A percentile compares a stretch with the other conserved stretches of the same genome.
phyloP scores from a whole-genome alignment of 371 early-diverging fungal genomes.

The Mortierella sp. region DNA sequence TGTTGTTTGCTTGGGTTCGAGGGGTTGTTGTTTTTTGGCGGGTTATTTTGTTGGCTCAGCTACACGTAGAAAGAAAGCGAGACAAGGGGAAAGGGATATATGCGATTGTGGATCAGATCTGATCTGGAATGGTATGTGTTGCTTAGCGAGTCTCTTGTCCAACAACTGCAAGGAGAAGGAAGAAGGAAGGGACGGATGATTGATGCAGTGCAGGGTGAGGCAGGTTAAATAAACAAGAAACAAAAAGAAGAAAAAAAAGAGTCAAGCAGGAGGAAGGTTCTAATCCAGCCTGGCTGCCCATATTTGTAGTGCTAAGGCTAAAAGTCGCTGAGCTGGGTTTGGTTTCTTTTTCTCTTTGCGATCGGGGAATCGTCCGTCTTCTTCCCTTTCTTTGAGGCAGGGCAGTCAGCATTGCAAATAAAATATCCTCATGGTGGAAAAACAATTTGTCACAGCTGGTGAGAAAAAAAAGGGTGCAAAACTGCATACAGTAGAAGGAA shows the following conservation, averaged over 20 bases:
- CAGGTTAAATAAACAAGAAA: neutral
- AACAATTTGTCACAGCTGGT: constrained; percentile 8
- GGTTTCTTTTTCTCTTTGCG: neutral
- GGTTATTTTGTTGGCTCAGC: neutral
- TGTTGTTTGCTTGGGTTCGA: neutral
- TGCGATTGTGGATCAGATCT: neutral
- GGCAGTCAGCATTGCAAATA: too few species aligned
- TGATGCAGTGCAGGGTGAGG: too few species aligned
- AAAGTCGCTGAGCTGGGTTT: neutral
- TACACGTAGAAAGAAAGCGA: neutral
- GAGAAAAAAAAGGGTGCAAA: neutral
- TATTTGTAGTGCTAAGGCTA: neutral
- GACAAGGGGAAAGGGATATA: neutral
- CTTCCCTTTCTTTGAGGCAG: too few species aligned
- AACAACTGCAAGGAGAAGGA: neutral
- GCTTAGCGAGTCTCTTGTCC: too few species aligned
- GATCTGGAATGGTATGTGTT: neutral
- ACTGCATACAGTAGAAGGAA: neutral
- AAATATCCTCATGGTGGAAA: neutral
- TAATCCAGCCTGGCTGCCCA: neutral
- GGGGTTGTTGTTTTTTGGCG: neutral
- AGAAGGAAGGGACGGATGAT: neutral
- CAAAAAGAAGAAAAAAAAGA: neutral
- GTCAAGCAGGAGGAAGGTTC: neutral
- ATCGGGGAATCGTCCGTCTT: neutral